These are phyloP conservation scores for Paraphoma chrysanthemicola DNA, from an alignment of 2,329 filamentous ascomycete species.

Conservation along the genomic window DNA sequence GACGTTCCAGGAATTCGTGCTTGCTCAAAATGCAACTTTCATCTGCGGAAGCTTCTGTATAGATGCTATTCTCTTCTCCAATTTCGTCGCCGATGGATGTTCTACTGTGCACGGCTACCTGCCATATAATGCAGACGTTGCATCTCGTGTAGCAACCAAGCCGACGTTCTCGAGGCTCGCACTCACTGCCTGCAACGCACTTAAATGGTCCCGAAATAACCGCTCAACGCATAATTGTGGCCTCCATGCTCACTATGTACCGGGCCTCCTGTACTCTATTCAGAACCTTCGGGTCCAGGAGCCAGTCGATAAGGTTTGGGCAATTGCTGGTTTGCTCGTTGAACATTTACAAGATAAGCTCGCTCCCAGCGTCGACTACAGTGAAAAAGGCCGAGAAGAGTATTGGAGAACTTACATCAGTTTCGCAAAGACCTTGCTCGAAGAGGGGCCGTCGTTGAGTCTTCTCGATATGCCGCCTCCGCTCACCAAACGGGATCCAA, in stretches of 20 bases:
- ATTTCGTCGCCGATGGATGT: not conserved
- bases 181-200: not conserved
- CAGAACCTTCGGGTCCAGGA: not conserved
- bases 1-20: constrained; percentile 11
- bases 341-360: not conserved
- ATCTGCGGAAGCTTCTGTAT: not conserved
- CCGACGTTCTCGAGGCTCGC: not conserved
- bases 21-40: not conserved
- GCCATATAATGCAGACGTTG: not conserved
- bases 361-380: constrained; percentile 2
- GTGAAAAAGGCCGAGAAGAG: not conserved
- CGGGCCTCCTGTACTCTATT: not conserved
- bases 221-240: not conserved
- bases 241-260: not conserved
- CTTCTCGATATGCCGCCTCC: not conserved
- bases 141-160: not conserved
- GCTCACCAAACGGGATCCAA: too few relatives aligned
- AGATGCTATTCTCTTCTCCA: not conserved
- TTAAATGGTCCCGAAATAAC: not conserved
- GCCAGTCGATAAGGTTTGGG: constrained; percentile 5
- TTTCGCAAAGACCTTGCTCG: not conserved
- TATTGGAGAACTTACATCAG: not conserved
- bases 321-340: constrained; percentile 2
- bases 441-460: not conserved
- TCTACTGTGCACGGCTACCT: not conserved